Conservation (phyloP, 2,329 filamentous ascomycete genomes). For the Myrmaecium sp. region DNA sequence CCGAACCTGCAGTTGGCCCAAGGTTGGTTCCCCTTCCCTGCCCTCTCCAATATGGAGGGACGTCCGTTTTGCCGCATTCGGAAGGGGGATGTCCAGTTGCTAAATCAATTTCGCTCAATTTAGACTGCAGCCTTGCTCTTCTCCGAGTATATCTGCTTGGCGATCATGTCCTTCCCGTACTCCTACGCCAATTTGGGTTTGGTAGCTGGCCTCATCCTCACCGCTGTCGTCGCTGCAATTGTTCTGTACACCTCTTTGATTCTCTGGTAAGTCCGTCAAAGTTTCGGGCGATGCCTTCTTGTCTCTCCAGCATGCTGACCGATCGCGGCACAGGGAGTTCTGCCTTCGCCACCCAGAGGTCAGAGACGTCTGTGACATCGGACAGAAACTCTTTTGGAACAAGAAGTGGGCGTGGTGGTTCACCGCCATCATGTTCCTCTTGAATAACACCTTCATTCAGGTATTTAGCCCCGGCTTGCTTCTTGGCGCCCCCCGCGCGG, state of each 20-base stretch:
- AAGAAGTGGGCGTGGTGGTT: constrained; percentile 53
- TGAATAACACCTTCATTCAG: constrained; percentile 90
- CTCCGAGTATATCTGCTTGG: constrained; percentile 86
- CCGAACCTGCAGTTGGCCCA: constrained; percentile 84
- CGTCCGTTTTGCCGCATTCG: not conserved
- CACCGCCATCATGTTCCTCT: constrained; percentile 70
- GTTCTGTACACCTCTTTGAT: constrained; percentile 71
- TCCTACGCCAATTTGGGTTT: constrained; percentile 79
- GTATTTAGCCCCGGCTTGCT: too few relatives aligned
- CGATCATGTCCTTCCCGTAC: constrained; percentile 91
- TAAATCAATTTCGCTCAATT: not conserved
- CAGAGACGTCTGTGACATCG: constrained; percentile 84
- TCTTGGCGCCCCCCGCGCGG: constrained; percentile 2
- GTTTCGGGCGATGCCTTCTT: not conserved
- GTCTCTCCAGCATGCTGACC: not conserved
- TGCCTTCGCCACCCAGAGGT: constrained; percentile 82
- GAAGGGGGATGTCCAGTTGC: not conserved
- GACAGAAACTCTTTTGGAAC: constrained; percentile 87
- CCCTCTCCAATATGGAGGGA: not conserved
- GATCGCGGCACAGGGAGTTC: constrained; percentile 50
- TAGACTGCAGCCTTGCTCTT: constrained; percentile 78
- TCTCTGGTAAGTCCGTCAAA: constrained; percentile 33
- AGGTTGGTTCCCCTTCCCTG: constrained; percentile 30
- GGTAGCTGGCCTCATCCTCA: constrained; percentile 73
- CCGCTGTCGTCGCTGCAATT: constrained; percentile 55